phyloP scores from a whole-genome alignment of 2,329 filamentous ascomycete genomes.

The Fusarium staphyleae region DNA sequence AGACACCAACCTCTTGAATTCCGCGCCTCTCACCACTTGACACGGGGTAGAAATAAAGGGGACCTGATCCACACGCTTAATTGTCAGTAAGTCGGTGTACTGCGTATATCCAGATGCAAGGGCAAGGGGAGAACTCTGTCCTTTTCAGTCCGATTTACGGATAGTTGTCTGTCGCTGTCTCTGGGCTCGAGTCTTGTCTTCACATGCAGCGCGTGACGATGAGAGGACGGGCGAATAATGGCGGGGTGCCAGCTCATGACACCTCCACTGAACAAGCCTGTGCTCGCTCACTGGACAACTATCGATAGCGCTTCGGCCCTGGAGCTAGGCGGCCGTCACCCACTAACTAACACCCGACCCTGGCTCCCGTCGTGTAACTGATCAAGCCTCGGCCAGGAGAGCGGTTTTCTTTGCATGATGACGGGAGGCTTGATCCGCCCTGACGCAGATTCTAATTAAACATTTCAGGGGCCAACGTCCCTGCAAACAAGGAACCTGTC shows the following conservation, averaged over 20 bases:
- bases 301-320: constrained; percentile 38
- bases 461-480: constrained; percentile 24
- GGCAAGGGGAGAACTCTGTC: constrained; percentile 27
- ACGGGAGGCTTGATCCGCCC: constrained; percentile 6
- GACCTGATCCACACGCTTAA: constrained; percentile 33
- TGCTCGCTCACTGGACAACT: constrained; percentile 41
- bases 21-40: constrained; percentile 26
- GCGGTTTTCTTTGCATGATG: constrained; percentile 23
- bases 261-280: constrained; percentile 26
- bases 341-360: constrained; percentile 31
- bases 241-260: constrained; percentile 41
- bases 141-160: constrained; percentile 16
- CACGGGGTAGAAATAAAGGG: constrained; percentile 27
- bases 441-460: constrained; percentile 36
- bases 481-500: constrained; percentile 9
- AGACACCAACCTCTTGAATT: constrained; percentile 46
- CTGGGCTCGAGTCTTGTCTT: constrained; percentile 8
- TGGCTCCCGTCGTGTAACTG: constrained; percentile 3
- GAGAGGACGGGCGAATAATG: constrained; percentile 22
- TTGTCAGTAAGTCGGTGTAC: constrained; percentile 30
- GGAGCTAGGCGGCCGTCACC: constrained; percentile 32
- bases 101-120: constrained; percentile 4
- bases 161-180: constrained; percentile 4
- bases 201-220: constrained; percentile 20
- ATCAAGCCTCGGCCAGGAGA: constrained; percentile 11